Evolutionary conservation across 2,329 filamentous ascomycete genomes (phyloP).

Genomic region (Aspergillus viridinutans): DNA sequence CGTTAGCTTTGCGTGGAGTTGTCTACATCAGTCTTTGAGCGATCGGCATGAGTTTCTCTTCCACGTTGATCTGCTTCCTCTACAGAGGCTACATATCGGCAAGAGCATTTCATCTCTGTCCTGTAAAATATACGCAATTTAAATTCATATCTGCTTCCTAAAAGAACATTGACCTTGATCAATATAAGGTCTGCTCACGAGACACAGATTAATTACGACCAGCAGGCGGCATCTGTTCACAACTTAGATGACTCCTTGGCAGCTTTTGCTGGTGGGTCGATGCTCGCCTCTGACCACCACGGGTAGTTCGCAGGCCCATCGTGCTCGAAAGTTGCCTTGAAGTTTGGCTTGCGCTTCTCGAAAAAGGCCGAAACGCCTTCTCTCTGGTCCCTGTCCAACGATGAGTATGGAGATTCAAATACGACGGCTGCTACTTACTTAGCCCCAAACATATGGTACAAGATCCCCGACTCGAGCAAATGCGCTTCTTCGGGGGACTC

Average conservation of each 20-base stretch:
- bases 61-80: background rate
- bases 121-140: background rate
- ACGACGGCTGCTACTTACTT: conserved; percentile 15
- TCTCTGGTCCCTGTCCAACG: conserved; percentile 53
- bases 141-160: background rate
- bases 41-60: conserved; percentile 7
- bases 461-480: conserved; percentile 55
- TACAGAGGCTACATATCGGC: background rate
- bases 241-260: conserved; percentile 20
- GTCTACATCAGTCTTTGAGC: conserved; percentile 6
- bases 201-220: background rate
- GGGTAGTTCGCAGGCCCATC: conserved; percentile 60
- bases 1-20: background rate
- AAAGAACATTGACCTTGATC: background rate
- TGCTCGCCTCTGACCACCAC: conserved; percentile 62
- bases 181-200: background rate
- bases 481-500: conserved; percentile 64
- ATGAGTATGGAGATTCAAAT: conserved; percentile 3
- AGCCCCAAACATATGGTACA: conserved; percentile 38
- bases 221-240: conserved; percentile 2
- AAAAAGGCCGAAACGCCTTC: conserved; percentile 68
- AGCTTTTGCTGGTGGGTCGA: conserved; percentile 22
- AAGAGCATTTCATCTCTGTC: background rate
- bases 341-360: conserved; percentile 62
- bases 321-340: conserved; percentile 57